These are phyloP conservation scores for Gynandropsis gynandra DNA, from an alignment of 345 rosid genomes.

Conservation along the genomic window DNA sequence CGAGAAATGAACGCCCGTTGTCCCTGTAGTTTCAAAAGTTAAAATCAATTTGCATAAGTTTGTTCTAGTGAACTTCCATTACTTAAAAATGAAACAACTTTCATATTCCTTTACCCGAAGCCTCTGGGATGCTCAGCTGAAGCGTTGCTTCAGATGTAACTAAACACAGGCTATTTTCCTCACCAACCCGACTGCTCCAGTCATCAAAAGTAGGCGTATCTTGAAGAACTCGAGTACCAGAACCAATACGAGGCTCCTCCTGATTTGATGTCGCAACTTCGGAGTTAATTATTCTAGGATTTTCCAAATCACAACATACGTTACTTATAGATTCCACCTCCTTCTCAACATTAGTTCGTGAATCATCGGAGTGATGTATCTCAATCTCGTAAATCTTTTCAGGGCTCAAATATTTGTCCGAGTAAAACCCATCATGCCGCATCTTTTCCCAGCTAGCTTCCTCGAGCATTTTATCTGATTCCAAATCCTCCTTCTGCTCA, in stretches of 20 bases:
- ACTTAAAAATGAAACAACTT: neutral
- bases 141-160: constrained; percentile 36
- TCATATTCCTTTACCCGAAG: constrained; percentile 31
- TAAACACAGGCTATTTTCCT: constrained; percentile 29
- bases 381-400: constrained; percentile 8
- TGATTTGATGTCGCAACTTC: constrained; percentile 21
- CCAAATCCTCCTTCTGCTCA: neutral
- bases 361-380: constrained; percentile 14
- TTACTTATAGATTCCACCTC: constrained; percentile 13
- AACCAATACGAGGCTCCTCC: constrained; percentile 26
- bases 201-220: constrained; percentile 26
- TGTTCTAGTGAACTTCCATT: neutral
- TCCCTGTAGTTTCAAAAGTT: constrained; percentile 31
- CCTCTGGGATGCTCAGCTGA: constrained; percentile 30
- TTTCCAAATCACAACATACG: constrained; percentile 21
- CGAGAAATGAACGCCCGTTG: constrained; percentile 35
- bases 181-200: constrained; percentile 10
- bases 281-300: constrained; percentile 15
- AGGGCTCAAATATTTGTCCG: constrained; percentile 14
- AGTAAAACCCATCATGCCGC: constrained; percentile 8
- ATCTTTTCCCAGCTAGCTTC: constrained; percentile 19
- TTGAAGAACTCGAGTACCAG: constrained; percentile 19
- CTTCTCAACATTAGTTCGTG: constrained; percentile 21
- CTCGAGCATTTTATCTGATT: constrained; percentile 18
- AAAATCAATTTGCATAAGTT: constrained; percentile 4